These are phyloP conservation scores for Neurospora sp. DNA, from an alignment of 495 filamentous ascomycete genomes.

Conservation along the genomic window DNA sequence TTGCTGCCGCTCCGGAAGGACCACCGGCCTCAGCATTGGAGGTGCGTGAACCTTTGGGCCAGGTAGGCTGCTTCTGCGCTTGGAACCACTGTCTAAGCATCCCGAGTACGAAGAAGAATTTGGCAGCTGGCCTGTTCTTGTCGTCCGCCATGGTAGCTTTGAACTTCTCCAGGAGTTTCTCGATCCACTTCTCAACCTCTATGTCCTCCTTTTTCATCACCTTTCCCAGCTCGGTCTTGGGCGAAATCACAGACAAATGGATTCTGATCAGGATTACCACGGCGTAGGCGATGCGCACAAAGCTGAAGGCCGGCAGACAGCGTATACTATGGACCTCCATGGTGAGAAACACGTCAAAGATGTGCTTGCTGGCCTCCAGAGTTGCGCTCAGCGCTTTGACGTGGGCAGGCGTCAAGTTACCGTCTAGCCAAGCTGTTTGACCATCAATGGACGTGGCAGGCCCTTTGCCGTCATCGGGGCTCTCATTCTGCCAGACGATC, in stretches of 20 bases:
- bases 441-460: conserved; percentile 15
- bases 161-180: conserved; percentile 57
- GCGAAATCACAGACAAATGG: conserved; percentile 62
- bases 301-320: conserved; percentile 63
- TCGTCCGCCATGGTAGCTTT: conserved; percentile 51
- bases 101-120: conserved; percentile 64
- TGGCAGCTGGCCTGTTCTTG: conserved; percentile 57
- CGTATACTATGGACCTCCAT: conserved; percentile 53
- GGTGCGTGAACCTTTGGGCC: conserved; percentile 1
- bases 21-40: not conserved
- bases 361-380: conserved; percentile 59
- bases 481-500: conserved; percentile 67
- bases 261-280: conserved; percentile 83
- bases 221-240: conserved; percentile 60
- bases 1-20: conserved; percentile 8
- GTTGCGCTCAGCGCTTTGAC: conserved; percentile 64
- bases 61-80: conserved; percentile 24
- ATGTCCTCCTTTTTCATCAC: conserved; percentile 67
- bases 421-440: conserved; percentile 32
- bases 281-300: conserved; percentile 68
- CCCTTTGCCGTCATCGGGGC: conserved; percentile 47
- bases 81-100: conserved; percentile 68
- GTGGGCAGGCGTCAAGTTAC: conserved; percentile 48
- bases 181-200: conserved; percentile 65
- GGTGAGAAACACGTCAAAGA: conserved; percentile 58